Base-by-base conservation (phyloP, 2,329 filamentous ascomycete genomes). In the Diaporthe aspalathi region DNA sequence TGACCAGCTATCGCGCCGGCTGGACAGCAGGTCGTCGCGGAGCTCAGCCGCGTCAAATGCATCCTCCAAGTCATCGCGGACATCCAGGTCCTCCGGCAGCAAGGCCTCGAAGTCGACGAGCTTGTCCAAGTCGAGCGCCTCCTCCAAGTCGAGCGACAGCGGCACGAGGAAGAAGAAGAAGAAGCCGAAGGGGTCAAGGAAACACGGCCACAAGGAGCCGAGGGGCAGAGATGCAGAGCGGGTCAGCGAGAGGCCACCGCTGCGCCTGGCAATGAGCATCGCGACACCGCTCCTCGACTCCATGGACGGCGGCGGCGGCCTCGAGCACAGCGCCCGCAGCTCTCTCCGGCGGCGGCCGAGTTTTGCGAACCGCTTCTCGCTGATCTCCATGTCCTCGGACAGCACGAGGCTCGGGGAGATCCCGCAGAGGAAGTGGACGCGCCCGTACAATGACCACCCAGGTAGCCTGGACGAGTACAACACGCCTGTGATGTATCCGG, bases 1-100 rank as follows among this genome's bases (percentile, higher is more conserved):
- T 68, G 81, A 85, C 65, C 80, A 81, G 20, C 78, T 88, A 32
- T 87, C 86, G 2, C 78, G 74, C 32, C 76, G 80, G 4, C 72
- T 81, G 27, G 72, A 73, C n/a, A 74, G 74, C 67, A 72, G 76
- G 49, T 75, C 78, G 5, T 72, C 73, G 9, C 68, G 75, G 12
- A 70, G 73, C 29, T 76, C 76, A 5, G 56, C 75, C 27, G 66
- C 57, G 11, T 72, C 74, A 16, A 16, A 56, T 17, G 27, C 43
- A 5, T 43, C 68, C 8, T 38, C 70, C 3, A 62, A 38, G 17
- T 63, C 65, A 14, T 52, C 70, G 20, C 29, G 56, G 17, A 54
- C 57, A 2, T 66, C 68, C 5, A 56, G 49, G 38, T 65, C 68
- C 12, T 70, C 47, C 38, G 49, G 17, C 27, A 63, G 50, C 35